phyloP scores from a whole-genome alignment of 2,329 filamentous ascomycete species.

The Emmonsiellopsis sp. region DNA sequence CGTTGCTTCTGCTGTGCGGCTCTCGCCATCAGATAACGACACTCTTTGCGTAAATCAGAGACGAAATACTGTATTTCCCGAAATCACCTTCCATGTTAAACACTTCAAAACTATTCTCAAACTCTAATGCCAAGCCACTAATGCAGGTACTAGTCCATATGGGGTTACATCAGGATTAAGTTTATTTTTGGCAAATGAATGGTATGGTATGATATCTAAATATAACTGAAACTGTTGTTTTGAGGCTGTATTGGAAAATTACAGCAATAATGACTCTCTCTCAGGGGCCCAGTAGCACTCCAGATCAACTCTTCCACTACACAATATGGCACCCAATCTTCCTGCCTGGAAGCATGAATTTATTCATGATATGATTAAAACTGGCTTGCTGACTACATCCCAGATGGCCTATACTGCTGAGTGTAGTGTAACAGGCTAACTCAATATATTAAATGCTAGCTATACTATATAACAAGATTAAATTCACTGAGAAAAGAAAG shows the following conservation, averaged over 20 bases:
- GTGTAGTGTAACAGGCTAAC: too few species aligned
- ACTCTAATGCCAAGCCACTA: background rate
- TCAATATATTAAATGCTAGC: too few species aligned
- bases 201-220: background rate
- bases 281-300: too few species aligned
- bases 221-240: background rate
- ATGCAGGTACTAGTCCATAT: too few species aligned
- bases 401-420: background rate
- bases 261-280: too few species aligned
- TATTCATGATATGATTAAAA: background rate
- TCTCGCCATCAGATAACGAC: too few species aligned
- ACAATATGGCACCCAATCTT: background rate
- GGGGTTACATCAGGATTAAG: too few species aligned
- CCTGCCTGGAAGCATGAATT: background rate
- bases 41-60: too few species aligned
- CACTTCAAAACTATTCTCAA: background rate
- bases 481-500: too few species aligned
- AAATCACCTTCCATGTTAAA: background rate
- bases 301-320: background rate
- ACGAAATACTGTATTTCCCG: background rate
- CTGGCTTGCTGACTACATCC: background rate
- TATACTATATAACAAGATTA: too few species aligned
- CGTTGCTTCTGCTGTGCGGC: too few species aligned
- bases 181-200: background rate
- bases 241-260: too few species aligned